Evolutionary conservation across 2,329 filamentous ascomycete species (phyloP), one percentile per base, ranked within the genome.

Genomic region (Fusarium setosum): DNA sequence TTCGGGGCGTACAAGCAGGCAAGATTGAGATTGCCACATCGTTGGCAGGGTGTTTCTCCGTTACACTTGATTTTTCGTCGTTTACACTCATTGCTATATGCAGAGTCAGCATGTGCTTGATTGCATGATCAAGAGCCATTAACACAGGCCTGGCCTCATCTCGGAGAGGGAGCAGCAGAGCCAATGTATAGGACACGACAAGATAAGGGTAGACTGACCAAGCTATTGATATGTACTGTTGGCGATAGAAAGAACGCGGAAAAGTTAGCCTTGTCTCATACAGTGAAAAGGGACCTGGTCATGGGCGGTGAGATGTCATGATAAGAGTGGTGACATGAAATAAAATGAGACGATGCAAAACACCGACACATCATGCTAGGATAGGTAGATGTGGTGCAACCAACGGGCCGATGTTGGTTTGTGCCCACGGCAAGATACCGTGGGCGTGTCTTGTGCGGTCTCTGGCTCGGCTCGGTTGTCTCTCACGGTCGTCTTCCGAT

Each of bases 31-130:
- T 90, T 89, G 69, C 88, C 86, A 70, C 90, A 92, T 56, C 90
- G 83, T 60, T 88, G 84, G 67, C 90, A 92, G 2, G 88, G 86
- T 1, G 84, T 86, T 69, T 91, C 87, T 61, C 90, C 90, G 75
- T 91, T 92, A 77, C 90, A 92, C 76, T 92, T 92, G 72, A 92
- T 88, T 76, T 92, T 92, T 58, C 90, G 87, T n/a, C 90, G 83
- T 71, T 92, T 92, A 76, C 90, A 92, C 73, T 92, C 89, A 72
- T 91, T 92, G 69, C 90, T 91, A 31, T 26, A 17, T 7, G 10
- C 32, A 21, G 26, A 49, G 59, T 60, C 20, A 56, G 63, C 35
- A 55, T n/a, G 18, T 21, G 11, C 15, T 31, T 17, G 4, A n/a
- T 47, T 49, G 15, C 21, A 8, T 29, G 26, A 13, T 32, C 17